Conservation (phyloP, 305 asterid species). For the Solanum hybrid region DNA sequence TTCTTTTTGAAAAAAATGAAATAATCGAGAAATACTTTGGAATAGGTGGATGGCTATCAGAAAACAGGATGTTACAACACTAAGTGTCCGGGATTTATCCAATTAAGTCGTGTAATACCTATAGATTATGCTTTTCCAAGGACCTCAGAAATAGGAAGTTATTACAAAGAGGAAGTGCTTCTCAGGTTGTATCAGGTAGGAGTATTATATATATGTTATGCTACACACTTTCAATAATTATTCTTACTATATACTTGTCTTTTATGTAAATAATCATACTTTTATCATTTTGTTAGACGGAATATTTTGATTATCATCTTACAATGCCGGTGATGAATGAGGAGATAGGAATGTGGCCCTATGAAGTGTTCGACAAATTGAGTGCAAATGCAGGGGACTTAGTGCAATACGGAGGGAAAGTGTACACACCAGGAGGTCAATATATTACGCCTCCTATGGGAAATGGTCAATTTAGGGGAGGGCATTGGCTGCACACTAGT, state of each 20-base stretch:
- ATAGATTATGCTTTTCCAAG: neutral
- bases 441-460: neutral
- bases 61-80: neutral
- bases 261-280: neutral
- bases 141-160: neutral
- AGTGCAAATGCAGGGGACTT: neutral
- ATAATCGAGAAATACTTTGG: neutral
- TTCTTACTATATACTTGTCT: neutral
- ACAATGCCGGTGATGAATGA: neutral
- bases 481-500: neutral
- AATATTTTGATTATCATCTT: neutral
- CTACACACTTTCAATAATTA: neutral
- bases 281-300: neutral
- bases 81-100: neutral
- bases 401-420: neutral
- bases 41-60: neutral
- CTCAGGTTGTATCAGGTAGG: neutral
- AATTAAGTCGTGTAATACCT: neutral
- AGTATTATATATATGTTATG: neutral
- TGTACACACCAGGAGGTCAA: neutral
- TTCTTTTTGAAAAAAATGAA: neutral
- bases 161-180: neutral
- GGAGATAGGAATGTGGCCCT: neutral
- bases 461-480: neutral
- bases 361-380: neutral